phyloP scores from a whole-genome alignment of 768 basidiomycete species.

The Terana coerulea region DNA sequence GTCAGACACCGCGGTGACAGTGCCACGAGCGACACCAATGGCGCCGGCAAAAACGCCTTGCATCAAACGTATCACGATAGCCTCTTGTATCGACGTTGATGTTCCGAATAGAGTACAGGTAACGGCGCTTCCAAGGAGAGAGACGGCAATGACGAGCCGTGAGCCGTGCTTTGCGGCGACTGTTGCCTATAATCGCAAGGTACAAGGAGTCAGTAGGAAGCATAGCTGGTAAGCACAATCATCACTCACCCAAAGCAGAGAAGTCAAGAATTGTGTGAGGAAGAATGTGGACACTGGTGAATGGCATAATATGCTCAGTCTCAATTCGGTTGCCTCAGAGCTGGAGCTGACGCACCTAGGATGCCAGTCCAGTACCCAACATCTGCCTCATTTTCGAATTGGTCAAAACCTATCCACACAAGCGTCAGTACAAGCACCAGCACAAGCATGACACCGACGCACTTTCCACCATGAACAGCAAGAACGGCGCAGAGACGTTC shows the following conservation, averaged over 20 bases:
- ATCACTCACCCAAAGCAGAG: slow-evolving; percentile 77
- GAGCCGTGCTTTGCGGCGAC: slow-evolving; percentile 89
- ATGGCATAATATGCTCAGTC: too few species aligned
- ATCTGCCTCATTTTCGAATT: slow-evolving; percentile 72
- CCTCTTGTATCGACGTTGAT: slow-evolving; percentile 69
- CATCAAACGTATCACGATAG: slow-evolving; percentile 79
- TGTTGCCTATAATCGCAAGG: too few species aligned
- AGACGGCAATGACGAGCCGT: slow-evolving; percentile 78
- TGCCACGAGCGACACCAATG: slow-evolving; percentile 91
- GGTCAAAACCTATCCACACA: slow-evolving; percentile 52
- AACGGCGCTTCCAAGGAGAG: slow-evolving; percentile 79
- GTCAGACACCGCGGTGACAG: slow-evolving; percentile 84
- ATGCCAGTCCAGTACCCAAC: slow-evolving; percentile 90
- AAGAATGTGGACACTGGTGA: slow-evolving; percentile 84
- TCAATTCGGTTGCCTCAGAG: too few species aligned
- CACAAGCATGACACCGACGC: slow-evolving; percentile 22
- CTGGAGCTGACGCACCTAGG: slow-evolving; percentile 60
- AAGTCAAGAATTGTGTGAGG: slow-evolving; percentile 93
- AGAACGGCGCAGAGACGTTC: slow-evolving; percentile 87
- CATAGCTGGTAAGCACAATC: slow-evolving; percentile 4
- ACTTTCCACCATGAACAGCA: slow-evolving; percentile 95
- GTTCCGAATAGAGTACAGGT: slow-evolving; percentile 80
- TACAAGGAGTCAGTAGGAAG: slow-evolving; percentile 7
- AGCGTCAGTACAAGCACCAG: slow-evolving; percentile 25
- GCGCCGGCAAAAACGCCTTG: slow-evolving; percentile 94